Evolutionary conservation across 106 monocot species (phyloP).

Genomic region (Dendrobium nobile): DNA sequence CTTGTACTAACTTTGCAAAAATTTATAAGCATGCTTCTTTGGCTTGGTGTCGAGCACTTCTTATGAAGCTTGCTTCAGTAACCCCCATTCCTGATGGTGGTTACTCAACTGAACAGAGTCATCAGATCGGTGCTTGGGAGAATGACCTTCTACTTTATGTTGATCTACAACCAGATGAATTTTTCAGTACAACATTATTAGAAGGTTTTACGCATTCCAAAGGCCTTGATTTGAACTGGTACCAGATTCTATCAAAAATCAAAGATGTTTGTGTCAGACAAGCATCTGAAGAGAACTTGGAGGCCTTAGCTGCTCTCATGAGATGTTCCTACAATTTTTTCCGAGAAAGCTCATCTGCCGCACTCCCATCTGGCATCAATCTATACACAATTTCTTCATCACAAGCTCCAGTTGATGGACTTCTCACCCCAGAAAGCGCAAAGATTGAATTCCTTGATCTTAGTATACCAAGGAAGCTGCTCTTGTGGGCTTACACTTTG

Average conservation of each 20-base stretch:
- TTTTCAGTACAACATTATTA: constrained; percentile 37
- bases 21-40: constrained; percentile 87
- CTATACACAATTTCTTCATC: constrained; percentile 52
- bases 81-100: constrained; percentile 47
- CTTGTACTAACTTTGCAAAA: constrained; percentile 46
- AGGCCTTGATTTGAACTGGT: constrained; percentile 71
- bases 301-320: constrained; percentile 61
- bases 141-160: constrained; percentile 48
- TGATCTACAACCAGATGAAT: constrained; percentile 77
- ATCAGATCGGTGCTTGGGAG: constrained; percentile 19
- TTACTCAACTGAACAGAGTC: constrained; percentile 9
- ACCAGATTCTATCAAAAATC: constrained; percentile 51
- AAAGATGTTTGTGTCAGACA: constrained; percentile 57
- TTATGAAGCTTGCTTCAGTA: constrained; percentile 64
- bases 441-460: constrained; percentile 58
- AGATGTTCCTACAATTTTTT: constrained; percentile 80
- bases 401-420: constrained; percentile 25
- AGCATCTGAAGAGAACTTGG: constrained; percentile 65
- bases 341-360: constrained; percentile 74
- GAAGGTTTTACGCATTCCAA: constrained; percentile 51
- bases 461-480: constrained; percentile 95
- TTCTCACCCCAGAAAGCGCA: constrained; percentile 21
- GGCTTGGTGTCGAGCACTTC: constrained; percentile 82
- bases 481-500: constrained; percentile 82
- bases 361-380: constrained; percentile 78